These are phyloP conservation scores for Quercus robur DNA, from an alignment of 306 rosid species.

Conservation along the genomic window DNA sequence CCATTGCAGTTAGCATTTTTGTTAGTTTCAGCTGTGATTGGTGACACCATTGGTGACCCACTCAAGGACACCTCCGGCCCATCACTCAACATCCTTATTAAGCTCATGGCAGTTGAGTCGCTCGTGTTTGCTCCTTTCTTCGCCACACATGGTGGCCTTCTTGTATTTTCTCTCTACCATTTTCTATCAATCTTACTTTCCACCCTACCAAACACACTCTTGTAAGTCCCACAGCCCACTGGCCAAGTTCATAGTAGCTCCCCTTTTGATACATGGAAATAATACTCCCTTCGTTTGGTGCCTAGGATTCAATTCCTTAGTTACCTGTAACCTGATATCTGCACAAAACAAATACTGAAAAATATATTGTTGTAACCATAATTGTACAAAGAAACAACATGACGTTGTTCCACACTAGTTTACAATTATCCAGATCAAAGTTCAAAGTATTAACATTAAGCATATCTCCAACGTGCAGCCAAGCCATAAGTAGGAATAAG, in stretches of 20 bases:
- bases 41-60: constrained; percentile 76
- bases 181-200: no score
- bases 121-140: constrained; percentile 65
- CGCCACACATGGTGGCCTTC: constrained; percentile 71
- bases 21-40: constrained; percentile 75
- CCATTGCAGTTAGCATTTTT: constrained; percentile 72
- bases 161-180: no score
- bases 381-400: background rate
- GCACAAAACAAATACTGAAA: no score
- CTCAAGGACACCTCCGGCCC: constrained; percentile 78
- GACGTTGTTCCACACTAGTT: background rate
- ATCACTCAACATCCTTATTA: constrained; percentile 69
- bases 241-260: no score
- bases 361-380: background rate
- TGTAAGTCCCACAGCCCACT: no score
- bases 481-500: background rate
- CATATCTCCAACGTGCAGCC: background rate
- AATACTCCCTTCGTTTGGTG: no score
- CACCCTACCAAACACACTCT: no score
- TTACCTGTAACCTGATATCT: no score
- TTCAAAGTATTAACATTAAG: background rate
- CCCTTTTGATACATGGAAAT: no score
- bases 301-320: no score
- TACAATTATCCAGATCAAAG: background rate
- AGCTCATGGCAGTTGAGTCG: constrained; percentile 79